These are phyloP conservation scores for Citrus glauca DNA, from an alignment of 345 rosid genomes.

Conservation along the genomic window DNA sequence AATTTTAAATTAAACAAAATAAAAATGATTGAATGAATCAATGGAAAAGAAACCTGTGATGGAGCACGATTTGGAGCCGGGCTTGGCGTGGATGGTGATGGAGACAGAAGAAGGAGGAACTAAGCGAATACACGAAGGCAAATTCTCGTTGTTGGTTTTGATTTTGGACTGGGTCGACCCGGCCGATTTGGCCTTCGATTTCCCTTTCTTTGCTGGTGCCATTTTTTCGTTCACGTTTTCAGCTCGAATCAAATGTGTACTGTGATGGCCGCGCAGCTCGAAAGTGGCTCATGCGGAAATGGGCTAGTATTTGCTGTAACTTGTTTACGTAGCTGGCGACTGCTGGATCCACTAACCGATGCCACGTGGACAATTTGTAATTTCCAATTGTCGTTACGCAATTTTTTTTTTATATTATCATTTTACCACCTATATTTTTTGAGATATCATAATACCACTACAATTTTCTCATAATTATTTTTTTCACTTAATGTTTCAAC, in stretches of 20 bases:
- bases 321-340: no score
- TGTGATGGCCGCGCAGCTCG: not conserved
- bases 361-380: not conserved
- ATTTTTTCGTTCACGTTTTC: conserved; percentile 2
- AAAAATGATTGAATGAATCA: not conserved
- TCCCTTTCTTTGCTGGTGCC: conserved; percentile 73
- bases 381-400: not conserved
- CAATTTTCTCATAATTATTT: no score
- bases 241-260: not conserved
- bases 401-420: no score
- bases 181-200: conserved; percentile 36
- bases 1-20: not conserved
- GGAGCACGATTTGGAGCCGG: conserved; percentile 85
- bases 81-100: conserved; percentile 93
- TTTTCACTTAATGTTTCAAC: no score
- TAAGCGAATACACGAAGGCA: conserved; percentile 61
- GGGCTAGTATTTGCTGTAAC: not conserved
- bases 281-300: no score
- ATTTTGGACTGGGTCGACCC: conserved; percentile 30
- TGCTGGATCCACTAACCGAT: not conserved
- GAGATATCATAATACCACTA: no score
- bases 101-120: conserved; percentile 77
- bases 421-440: not conserved
- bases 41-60: conserved; percentile 54
- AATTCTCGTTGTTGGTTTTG: conserved; percentile 7